phyloP scores from a whole-genome alignment of 306 rosid genomes.

The Dalbergia oliveri region DNA sequence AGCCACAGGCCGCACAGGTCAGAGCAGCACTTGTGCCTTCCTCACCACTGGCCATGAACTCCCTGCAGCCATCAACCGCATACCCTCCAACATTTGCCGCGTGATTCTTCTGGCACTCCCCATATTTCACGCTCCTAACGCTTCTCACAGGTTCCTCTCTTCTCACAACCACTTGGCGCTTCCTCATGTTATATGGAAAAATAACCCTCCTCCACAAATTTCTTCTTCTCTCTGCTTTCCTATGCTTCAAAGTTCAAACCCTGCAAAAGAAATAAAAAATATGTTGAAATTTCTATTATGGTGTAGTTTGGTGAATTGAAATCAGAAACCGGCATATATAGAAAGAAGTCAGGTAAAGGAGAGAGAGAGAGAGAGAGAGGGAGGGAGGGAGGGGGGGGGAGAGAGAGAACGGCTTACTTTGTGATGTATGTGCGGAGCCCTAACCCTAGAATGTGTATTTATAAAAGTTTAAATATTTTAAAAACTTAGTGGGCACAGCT shows the following conservation, averaged over 20 bases:
- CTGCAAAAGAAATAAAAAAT: constrained; percentile 10
- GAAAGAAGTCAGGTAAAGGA: constrained; percentile 27
- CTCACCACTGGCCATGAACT: constrained; percentile 82
- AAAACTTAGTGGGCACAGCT: constrained; percentile 40
- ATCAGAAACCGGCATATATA: constrained; percentile 14
- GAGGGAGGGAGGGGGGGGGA: background rate
- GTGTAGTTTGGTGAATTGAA: constrained; percentile 29
- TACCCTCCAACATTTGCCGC: constrained; percentile 91
- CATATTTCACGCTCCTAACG: constrained; percentile 67
- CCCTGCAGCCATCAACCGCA: constrained; percentile 94
- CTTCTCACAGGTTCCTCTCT: constrained; percentile 60
- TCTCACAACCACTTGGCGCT: constrained; percentile 85
- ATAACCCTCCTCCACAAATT: background rate
- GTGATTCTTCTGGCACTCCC: constrained; percentile 95
- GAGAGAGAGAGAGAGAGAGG: constrained; percentile 9
- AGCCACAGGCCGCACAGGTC: constrained; percentile 91
- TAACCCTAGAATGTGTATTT: constrained; percentile 75
- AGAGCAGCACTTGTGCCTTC: constrained; percentile 71
- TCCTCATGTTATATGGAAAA: constrained; percentile 64
- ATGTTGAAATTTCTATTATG: background rate
- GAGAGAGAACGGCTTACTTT: constrained; percentile 36
- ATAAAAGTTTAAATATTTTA: constrained; percentile 48
- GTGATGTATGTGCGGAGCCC: constrained; percentile 60
- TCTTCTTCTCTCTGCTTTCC: background rate
- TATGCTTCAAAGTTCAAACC: constrained; percentile 6